Evolutionary conservation across 2,329 filamentous ascomycete species (phyloP).

Genomic region (Aureobasidium melanogenum): DNA sequence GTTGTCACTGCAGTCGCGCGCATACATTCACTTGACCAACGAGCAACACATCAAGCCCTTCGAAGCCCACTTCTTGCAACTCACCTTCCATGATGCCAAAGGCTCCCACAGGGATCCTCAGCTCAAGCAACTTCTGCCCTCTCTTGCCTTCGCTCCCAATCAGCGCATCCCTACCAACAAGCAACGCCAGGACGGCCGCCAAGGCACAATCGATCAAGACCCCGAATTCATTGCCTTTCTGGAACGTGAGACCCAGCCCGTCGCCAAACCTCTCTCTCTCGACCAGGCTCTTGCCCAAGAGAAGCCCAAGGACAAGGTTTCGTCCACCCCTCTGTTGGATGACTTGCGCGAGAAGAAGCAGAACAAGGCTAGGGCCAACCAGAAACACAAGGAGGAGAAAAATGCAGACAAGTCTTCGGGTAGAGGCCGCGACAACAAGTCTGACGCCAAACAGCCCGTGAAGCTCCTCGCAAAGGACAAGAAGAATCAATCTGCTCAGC

Average conservation of each 20-base stretch:
- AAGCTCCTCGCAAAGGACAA: constrained; percentile 44
- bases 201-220: constrained; percentile 94
- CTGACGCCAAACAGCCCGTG: constrained; percentile 17
- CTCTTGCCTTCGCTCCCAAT: constrained; percentile 73
- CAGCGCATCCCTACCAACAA: constrained; percentile 71
- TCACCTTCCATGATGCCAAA: constrained; percentile 72
- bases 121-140: constrained; percentile 63
- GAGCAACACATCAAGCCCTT: constrained; percentile 59
- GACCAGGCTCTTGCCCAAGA: constrained; percentile 43
- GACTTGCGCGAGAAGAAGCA: constrained; percentile 89
- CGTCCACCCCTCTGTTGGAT: constrained; percentile 81
- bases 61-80: constrained; percentile 58
- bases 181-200: constrained; percentile 68
- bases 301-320: constrained; percentile 45
- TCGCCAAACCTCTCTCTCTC: constrained; percentile 43
- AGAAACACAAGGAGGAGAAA: constrained; percentile 23
- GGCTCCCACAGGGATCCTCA: constrained; percentile 63
- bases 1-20: constrained; percentile 68
- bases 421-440: constrained; percentile 23
- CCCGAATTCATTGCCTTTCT: constrained; percentile 92
- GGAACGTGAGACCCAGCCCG: constrained; percentile 70
- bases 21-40: constrained; percentile 73
- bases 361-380: constrained; percentile 49
- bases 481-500: constrained; percentile 26
- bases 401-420: constrained; percentile 32